A percentile compares a stretch with the other conserved stretches of the same genome.
These are phyloP conservation scores for Triticum urartu DNA, from an alignment of 176 grass and related monocot species.

Conservation along the genomic window DNA sequence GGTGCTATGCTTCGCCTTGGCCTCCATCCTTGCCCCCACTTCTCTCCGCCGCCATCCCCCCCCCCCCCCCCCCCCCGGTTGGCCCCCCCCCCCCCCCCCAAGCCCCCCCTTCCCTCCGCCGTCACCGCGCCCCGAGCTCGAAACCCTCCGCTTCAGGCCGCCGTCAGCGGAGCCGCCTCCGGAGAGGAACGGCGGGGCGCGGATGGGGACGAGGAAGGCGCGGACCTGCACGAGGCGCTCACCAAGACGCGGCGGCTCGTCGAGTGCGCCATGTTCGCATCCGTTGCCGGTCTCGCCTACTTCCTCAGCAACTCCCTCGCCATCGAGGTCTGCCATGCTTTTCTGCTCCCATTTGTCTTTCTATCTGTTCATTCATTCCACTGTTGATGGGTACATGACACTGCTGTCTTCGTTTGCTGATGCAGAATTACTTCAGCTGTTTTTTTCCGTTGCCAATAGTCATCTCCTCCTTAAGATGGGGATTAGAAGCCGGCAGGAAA, in stretches of 20 bases:
- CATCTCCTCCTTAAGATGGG: slow-evolving; percentile 94
- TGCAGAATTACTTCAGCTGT: slow-evolving; percentile 94
- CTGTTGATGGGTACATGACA: neutral
- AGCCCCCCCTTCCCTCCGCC: neutral
- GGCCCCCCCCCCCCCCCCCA: neutral
- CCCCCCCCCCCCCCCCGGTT: neutral
- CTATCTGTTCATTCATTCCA: neutral
- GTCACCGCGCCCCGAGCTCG: neutral
- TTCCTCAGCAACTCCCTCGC: slow-evolving; percentile 92
- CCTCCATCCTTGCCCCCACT: neutral
- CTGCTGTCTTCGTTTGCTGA: neutral
- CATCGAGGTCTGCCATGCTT: slow-evolving; percentile 46
- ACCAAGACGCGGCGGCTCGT: slow-evolving; percentile 68
- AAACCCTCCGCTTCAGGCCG: neutral
- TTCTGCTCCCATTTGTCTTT: neutral
- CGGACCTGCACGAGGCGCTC: slow-evolving; percentile 51
- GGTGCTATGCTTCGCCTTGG: slow-evolving; percentile 12
- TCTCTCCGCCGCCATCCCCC: neutral
- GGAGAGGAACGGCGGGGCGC: neutral
- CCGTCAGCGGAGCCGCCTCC: neutral
- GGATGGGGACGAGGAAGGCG: neutral
- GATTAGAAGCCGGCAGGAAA: slow-evolving; percentile 77
- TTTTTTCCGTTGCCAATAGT: slow-evolving; percentile 96
- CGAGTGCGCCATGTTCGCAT: slow-evolving; percentile 97
- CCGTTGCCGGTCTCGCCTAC: slow-evolving; percentile 76